Evolutionary conservation across 805 yeast genomes (phyloP).

Genomic region (Metschnikowia sp.): DNA sequence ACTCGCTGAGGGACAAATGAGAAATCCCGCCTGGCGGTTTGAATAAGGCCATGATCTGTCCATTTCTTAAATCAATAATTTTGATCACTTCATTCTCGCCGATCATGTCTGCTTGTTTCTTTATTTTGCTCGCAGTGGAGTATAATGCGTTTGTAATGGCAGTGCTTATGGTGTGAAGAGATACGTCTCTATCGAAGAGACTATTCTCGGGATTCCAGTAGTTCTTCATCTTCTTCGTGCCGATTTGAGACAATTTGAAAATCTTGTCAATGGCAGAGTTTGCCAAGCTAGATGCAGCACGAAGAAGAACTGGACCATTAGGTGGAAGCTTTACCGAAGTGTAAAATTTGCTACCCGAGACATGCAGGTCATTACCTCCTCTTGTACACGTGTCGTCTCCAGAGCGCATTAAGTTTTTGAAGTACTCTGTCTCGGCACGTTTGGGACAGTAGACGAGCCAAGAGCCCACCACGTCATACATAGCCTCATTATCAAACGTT

Average conservation of each 20-base stretch:
- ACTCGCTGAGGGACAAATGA: conserved; percentile 56
- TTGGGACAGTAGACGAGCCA: conserved; percentile 50
- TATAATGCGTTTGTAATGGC: conserved; percentile 32
- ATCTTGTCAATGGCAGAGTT: conserved; percentile 52
- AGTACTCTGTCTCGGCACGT: conserved; percentile 26
- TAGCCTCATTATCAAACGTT: conserved; percentile 33
- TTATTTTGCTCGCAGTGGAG: conserved; percentile 32
- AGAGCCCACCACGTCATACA: conserved; percentile 47
- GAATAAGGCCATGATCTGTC: conserved; percentile 40
- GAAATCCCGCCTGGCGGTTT: conserved; percentile 64
- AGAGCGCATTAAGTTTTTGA: conserved; percentile 26
- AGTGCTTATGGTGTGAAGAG: conserved; percentile 29
- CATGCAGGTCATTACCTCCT: not conserved
- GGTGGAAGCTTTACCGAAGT: conserved; percentile 45
- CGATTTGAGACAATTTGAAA: conserved; percentile 45
- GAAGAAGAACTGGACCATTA: conserved; percentile 44
- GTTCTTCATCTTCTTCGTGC: conserved; percentile 42
- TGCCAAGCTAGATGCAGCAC: conserved; percentile 48
- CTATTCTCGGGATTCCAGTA: conserved; percentile 26
- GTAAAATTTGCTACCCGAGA: conserved; percentile 17
- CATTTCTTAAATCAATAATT: conserved; percentile 45
- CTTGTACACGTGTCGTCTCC: conserved; percentile 7
- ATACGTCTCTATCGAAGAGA: conserved; percentile 20
- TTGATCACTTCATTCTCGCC: conserved; percentile 38
- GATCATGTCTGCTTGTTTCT: conserved; percentile 11